Conservation (phyloP, 164 flowering plant species). For the Cinnamomum micranthum region DNA sequence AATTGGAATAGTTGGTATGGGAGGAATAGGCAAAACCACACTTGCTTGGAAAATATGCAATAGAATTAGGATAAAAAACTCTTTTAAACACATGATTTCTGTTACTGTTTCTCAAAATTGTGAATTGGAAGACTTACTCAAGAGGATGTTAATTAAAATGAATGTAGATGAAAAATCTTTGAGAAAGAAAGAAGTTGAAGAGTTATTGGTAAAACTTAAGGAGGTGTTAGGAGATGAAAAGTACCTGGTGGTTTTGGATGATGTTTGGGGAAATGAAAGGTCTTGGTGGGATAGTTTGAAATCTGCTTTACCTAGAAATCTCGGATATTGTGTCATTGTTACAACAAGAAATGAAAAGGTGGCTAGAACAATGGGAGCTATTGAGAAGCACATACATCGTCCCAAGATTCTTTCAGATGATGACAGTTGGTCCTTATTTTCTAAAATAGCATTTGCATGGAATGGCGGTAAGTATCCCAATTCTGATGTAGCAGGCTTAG, state of each 20-base stretch:
- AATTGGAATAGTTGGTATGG: constrained; percentile 10
- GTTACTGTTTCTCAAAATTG: background rate
- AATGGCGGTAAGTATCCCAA: background rate
- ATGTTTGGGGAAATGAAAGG: background rate
- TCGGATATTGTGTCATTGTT: background rate
- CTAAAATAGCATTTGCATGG: background rate
- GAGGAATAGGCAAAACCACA: constrained; percentile 7
- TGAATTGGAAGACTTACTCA: background rate
- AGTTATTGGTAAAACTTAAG: background rate
- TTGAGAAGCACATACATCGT: background rate
- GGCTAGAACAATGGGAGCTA: background rate
- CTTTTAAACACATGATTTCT: background rate
- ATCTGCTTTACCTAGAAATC: background rate
- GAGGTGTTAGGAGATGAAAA: background rate
- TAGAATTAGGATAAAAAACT: background rate
- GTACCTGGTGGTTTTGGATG: background rate
- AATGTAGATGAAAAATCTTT: background rate
- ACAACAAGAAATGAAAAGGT: background rate
- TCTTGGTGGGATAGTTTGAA: background rate
- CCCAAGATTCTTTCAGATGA: background rate
- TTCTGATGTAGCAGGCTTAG: background rate
- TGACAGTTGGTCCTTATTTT: constrained; percentile 6
- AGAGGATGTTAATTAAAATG: background rate
- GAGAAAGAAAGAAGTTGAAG: background rate
- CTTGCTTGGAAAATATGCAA: background rate